Base-by-base conservation (phyloP, 2,329 filamentous ascomycete species). In the Biscogniauxia marginata region DNA sequence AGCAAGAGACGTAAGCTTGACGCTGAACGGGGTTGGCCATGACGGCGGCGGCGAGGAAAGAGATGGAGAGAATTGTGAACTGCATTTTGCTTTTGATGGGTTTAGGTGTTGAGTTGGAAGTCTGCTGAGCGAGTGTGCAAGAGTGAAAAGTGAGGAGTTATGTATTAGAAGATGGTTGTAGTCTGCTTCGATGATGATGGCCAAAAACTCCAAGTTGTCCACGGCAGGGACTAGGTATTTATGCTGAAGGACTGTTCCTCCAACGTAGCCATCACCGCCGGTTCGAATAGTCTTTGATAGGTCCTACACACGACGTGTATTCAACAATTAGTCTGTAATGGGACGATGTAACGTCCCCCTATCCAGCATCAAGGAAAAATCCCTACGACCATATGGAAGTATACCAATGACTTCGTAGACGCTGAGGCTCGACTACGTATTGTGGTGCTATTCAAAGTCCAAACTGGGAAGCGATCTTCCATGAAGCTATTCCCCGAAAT, bases 1-100 rank as follows among this genome's bases (percentile, higher is more conserved):
- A 65, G 71, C 79, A 80, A 45, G 78, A 70, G 7, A 64, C 50
- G 54, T 78, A 79, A 5, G 62, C 21, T 20, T 20, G 49, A 46
- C 56, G 60, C 56, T 64, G 59, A 52, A 39, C 30, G 1, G 67
- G 67, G 57, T 19, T 61, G 54, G 66, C 67, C 39, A 67, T 48
- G 52, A 60, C 67, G 58, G 64, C 61, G 44, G 65, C 56, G 34
- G 66, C 65, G 48, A 68, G 52, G 64, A 68, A 47, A 47, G 66
- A 50, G 52, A 67, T 54, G 61, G 68, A 49, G 50, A 66, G 22
- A 53, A 64, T 61, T 34, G 64, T 54, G 45, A 68, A 52, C 60
- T 67, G 63, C 67, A 69, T 69, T 54, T 68, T 69, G 63, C 58
- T 57, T 54, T 50, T 56, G 23, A 48, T 57, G 49, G 47, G 3